Base-by-base conservation (phyloP, 495 filamentous ascomycete genomes). In the Aspergillus bertholletiae region DNA sequence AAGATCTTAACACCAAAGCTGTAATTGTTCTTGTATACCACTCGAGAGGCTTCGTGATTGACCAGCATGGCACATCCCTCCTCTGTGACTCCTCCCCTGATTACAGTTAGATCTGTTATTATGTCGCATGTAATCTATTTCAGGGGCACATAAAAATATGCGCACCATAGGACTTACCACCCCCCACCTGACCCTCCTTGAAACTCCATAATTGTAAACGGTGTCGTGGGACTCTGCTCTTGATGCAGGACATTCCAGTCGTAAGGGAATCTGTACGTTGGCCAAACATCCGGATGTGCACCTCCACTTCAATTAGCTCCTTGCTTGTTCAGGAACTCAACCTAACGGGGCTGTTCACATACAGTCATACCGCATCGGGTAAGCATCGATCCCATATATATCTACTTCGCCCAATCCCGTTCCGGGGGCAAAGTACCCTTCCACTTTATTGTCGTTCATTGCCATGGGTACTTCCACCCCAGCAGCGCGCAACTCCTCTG, bases 11-110 rank as follows among this genome's bases (percentile, higher is more conserved):
- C 74, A 28, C 81, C 83, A 45, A 80, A 78, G n/a, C 78, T 77
- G 46, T 82, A 84, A 60, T 83, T 78, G 59, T 89, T 88, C 75
- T 90, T 90, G 66, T 89, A 88, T 58, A 88, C 84, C 13, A 91
- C 82, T 5, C 87, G 70, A 49, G 85, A 81, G 53, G 86, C 86
- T 58, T 89, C 81, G 26, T 79, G 66, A 47, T 84, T 84, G 12
- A 87, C 63, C 11, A 88, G 69, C 20, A 70, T 62, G 15, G 72
- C 66, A 55, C 88, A 90, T 53, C 80, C 74, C 0, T 78, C 78
- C 50, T 82, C 86, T 1, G 83, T 79, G 3, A 68, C 55, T 11
- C 85, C 86, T 52, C 82, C 86, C 85, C 85, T 89, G 11, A n/a
- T n/a, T n/a, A n/a, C n/a, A n/a, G n/a, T n/a, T n/a, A n/a, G n/a